These are phyloP conservation scores for Lasiosphaeria miniovina DNA, from an alignment of 495 filamentous ascomycete genomes.

Conservation along the genomic window DNA sequence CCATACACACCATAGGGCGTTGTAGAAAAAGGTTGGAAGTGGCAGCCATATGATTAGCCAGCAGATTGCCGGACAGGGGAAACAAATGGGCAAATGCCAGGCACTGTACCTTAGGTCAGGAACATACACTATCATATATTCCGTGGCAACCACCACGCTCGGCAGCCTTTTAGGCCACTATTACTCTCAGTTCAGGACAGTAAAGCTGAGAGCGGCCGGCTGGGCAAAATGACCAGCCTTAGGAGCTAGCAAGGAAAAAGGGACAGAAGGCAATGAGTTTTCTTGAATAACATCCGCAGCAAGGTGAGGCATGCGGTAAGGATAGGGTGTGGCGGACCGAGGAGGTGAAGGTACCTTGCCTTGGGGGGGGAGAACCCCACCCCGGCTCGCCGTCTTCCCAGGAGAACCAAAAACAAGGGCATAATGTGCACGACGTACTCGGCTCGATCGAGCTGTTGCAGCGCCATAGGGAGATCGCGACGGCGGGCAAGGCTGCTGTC, in stretches of 20 bases:
- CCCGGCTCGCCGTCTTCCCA: too few species aligned
- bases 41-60: conserved; percentile 22
- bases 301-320: not conserved
- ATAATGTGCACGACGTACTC: too few species aligned
- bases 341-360: not conserved
- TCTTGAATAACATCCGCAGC: not conserved
- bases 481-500: too few species aligned
- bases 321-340: not conserved
- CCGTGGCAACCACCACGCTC: too few species aligned
- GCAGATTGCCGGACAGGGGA: conserved; percentile 32
- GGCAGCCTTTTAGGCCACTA: too few species aligned
- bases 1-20: conserved; percentile 32
- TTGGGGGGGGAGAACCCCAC: not conserved
- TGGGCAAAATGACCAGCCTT: not conserved
- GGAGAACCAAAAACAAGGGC: not conserved
- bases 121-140: not conserved
- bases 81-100: conserved; percentile 7
- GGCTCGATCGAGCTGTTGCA: too few species aligned
- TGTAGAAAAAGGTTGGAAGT: conserved; percentile 21
- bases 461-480: too few species aligned
- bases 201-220: not conserved
- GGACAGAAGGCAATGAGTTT: not conserved
- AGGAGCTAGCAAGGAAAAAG: not conserved
- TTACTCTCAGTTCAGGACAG: too few species aligned
- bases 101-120: conserved; percentile 2